Percentiles rank a stretch among this genome's conserved stretches.
phyloP scores from a whole-genome alignment of 148 eudicot genomes.

The Chenopodium berlandieri region DNA sequence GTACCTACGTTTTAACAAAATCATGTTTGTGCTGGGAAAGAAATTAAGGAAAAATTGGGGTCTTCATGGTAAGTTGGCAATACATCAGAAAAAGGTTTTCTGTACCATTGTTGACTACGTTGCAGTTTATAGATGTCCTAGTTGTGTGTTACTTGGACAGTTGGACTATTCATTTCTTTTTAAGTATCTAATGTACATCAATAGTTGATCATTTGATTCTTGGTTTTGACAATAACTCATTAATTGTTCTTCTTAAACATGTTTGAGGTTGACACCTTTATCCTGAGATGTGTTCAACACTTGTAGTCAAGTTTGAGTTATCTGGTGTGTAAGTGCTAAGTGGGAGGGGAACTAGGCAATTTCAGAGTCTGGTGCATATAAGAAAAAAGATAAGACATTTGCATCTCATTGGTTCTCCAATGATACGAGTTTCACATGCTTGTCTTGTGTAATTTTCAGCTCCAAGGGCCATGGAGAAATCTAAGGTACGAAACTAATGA shows the following conservation, averaged over 20 bases:
- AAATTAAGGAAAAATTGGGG: neutral
- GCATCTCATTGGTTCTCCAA: neutral
- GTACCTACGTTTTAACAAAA: neutral
- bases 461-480: constrained; percentile 81
- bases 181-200: neutral
- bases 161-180: neutral
- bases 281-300: neutral
- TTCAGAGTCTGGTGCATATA: neutral
- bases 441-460: constrained; percentile 40
- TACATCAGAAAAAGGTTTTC: neutral
- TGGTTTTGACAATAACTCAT: neutral
- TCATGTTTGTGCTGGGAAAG: neutral
- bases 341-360: neutral
- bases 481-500: constrained; percentile 49
- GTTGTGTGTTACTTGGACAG: neutral
- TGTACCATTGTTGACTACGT: neutral
- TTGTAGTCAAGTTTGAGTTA: neutral
- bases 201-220: neutral
- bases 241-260: neutral
- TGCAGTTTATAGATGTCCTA: neutral
- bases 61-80: neutral
- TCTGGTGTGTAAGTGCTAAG: neutral
- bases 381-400: neutral
- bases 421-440: neutral
- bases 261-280: neutral